Percentiles rank a stretch among this genome's conserved stretches.
These are phyloP conservation scores for Alternaria viburni DNA, from an alignment of 2,329 filamentous ascomycete genomes.

Conservation along the genomic window DNA sequence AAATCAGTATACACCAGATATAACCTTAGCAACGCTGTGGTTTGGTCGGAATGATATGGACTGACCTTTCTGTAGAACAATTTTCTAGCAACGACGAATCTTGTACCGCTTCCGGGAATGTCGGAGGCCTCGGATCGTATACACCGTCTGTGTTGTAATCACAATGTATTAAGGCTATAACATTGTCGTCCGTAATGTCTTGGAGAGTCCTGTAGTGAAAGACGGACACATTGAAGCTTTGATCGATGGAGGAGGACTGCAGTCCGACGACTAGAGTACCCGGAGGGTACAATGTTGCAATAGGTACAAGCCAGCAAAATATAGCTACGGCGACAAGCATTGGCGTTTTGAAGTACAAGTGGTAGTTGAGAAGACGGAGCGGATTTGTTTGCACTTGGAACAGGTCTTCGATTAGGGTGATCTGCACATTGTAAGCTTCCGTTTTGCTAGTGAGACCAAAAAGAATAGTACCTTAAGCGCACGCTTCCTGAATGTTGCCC, in stretches of 20 bases:
- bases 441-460: rapidly evolving
- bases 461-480: neutral
- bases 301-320: neutral
- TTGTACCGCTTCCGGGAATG: no score
- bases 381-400: neutral
- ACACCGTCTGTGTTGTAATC: no score
- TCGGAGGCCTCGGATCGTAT: no score
- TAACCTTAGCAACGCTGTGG: no score
- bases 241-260: rapidly evolving
- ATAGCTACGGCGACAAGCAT: neutral
- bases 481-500: neutral
- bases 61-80: no score
- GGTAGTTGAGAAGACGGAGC: neutral
- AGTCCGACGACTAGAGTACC: neutral
- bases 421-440: neutral
- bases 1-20: no score
- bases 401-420: neutral
- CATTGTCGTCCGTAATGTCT: neutral
- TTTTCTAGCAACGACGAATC: no score
- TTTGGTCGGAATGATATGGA: no score
- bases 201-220: neutral
- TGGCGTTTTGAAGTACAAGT: neutral
- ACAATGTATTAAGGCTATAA: neutral
- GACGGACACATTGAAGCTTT: neutral
- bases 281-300: neutral